Evolutionary conservation across 306 rosid genomes (phyloP), one percentile per base, ranked within the genome.

Genomic region (Prinsepia uniflora): DNA sequence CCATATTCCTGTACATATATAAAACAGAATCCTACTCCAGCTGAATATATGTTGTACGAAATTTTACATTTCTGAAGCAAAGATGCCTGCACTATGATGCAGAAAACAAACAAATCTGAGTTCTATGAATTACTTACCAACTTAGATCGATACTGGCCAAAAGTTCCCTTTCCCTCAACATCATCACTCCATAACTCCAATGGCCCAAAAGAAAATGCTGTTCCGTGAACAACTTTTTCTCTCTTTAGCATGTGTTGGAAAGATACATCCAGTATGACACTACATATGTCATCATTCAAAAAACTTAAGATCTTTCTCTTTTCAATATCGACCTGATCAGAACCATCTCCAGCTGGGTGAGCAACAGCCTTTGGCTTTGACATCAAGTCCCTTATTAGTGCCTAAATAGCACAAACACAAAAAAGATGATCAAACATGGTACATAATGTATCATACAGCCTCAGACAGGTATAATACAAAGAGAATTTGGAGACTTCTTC

Each of bases 161-260:
- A 91, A 71, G 73, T 89, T 30, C 91, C 96, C 88, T 84, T 94
- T 70, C 89, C 90, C 66, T 95, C 99, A 86, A 85, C 71, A 80
- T 83, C 83, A 11, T 91, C 99, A 86, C 92, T 89, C 99, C 99
- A 95, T 86, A 95, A 80, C 85, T 95, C 99, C 81, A 95, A 70
- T 4, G 75, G 78, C 72, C 96, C 96, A 52, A 91, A 67, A 67
- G 82, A 76, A 81, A 80, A 66, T 60, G 82, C 73, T 50, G 86
- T 79, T 68, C 79, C 89, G 50, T 84, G 84, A 68, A 67, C 82
- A 73, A 91, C 82, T 82, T 95, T 95, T 7, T 95, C 99, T 84
- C 82, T 85, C 87, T 85, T 95, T 46, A 95, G 88, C 89, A 87
- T 74, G 64, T 85, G 97, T 74, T 89, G 90, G 84, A 95, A 89